Evolutionary conservation across 1,284 basidiomycete genomes (phyloP), one percentile per base, ranked within the genome.

Genomic region (Porogramme epimiltina): DNA sequence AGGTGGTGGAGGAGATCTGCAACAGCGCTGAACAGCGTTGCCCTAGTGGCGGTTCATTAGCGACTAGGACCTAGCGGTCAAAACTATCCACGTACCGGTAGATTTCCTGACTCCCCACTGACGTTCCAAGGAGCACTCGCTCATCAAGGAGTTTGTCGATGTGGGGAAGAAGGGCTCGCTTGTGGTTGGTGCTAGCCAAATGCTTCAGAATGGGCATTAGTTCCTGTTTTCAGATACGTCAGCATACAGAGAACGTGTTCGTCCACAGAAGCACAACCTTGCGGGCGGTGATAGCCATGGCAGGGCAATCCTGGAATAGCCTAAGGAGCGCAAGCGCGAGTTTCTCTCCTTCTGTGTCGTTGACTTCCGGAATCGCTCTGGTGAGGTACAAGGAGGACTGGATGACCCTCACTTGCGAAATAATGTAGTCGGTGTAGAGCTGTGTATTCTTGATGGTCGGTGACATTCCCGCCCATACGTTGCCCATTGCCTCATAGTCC

Each of bases 1-100:
- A 96, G 81, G 66, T 98, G 93, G 67, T 98, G 95, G 50, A 98
- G 87, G 19, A 99, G 78, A 69, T 99, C 97, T 36, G 95, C 93
- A 1, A 98, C 84, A 56, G 93, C 91, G 57, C 87, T 90, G 70
- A 94, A 96, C 2, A 93, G 91, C 26, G 87, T 80, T 1, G 91
- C 84, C 49, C 93, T 91, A 56, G 49, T 52, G 10, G 6, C 19
- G 15, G 13, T 42, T 28, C 6, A 15, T 16, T 22, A 0, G 41
- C 44, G 8, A 55, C 15, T 11, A 16, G 3, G 2, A 0, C 9
- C 20, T 0, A 26, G 2, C 19, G n/a, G 2, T n/a, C 15, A 9
- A 15, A n/a, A 34, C n/a, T 22, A 25, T 19, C 5, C 24, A 18
- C 77, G 31, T 60, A 89, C 84, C 91, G 79, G 33, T 97, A 76